Evolutionary conservation across 805 yeast species (phyloP), one percentile per base, ranked within the genome.

Genomic region (Candida silvicultrix): DNA sequence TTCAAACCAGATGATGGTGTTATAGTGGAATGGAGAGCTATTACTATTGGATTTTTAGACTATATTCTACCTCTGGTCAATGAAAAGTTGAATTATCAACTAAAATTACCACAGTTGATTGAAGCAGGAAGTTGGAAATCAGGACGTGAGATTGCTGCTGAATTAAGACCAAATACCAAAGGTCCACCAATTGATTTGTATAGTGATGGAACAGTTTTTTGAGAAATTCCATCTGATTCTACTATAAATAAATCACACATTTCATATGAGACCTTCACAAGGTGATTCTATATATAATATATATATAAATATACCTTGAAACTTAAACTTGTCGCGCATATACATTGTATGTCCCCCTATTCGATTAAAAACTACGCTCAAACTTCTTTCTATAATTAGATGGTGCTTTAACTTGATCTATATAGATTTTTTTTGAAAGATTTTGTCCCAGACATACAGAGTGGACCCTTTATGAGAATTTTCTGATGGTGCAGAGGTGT

Each of bases 51-150:
- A 5, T 64, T 80, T 35, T 60, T 81, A 40, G 87, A 81, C 55
- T 58, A 66, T 49, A 58, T 81, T 4, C 63, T 80, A 19, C 79
- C 78, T 12, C 49, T 74, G 43, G 74, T 80, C 35, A 81, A 81
- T 51, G 64, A 70, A 25, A 65, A 67, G 43, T 56, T 80, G 42
- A 63, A 60, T 0, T 64, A 66, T 29, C 64, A 65, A 40, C 55
- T 81, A 40, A 51, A 60, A 9, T 59, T 81, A 38, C 81, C 85
- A 1, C 86, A 81, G 57, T 56, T 81, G 46, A 75, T 81, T 41
- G 87, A 81, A 52, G 85, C 86, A 2, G 87, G 87, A 0, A 73
- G 80, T 28, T 81, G 87, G 87, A 76, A 74, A 50, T 75, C 82
- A 2, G 87, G 87, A 1, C 66, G 87, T 48, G 74, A 74, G 44